Conservation (phyloP, 2,329 filamentous ascomycete species). For the Paraphaeosphaeria minitans region DNA sequence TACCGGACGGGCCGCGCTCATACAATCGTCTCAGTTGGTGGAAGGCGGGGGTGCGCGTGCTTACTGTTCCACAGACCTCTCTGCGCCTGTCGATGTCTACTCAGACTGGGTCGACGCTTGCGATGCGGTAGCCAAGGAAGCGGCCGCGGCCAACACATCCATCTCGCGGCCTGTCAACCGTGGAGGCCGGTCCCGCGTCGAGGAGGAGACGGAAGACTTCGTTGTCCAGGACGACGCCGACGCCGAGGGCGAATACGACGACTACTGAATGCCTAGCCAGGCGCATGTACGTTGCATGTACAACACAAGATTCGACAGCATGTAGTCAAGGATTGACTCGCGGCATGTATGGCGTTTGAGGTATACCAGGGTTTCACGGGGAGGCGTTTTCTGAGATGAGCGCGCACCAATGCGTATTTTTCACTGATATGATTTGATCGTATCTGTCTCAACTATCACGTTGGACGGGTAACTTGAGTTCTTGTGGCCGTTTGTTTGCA, state of each 20-base stretch:
- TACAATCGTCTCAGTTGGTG: not conserved
- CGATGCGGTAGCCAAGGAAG: constrained; percentile 71
- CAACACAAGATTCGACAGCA: constrained; percentile 11
- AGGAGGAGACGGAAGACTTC: constrained; percentile 37
- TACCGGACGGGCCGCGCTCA: not conserved
- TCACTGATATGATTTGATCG: not conserved
- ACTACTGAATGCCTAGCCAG: constrained; percentile 11
- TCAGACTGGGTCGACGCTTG: constrained; percentile 98
- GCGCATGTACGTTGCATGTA: constrained; percentile 15
- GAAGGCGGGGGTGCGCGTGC: not conserved
- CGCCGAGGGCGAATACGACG: constrained; percentile 45
- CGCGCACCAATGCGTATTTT: not conserved
- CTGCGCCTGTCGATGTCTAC: constrained; percentile 91
- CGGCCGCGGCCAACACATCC: constrained; percentile 48
- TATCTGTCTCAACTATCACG: not conserved
- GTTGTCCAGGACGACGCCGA: constrained; percentile 47
- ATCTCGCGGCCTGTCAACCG: constrained; percentile 33
- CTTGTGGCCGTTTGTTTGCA: not conserved
- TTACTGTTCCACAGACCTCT: constrained; percentile 68
- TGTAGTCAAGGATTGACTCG: constrained; percentile 13
- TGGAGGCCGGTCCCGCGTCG: constrained; percentile 28
- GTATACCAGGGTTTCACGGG: constrained; percentile 23
- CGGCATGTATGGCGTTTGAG: constrained; percentile 32
- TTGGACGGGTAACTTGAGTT: not conserved
- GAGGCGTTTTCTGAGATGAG: constrained; percentile 1